These are phyloP conservation scores for Russula olivacea DNA, from an alignment of 768 basidiomycete genomes.

Conservation along the genomic window DNA sequence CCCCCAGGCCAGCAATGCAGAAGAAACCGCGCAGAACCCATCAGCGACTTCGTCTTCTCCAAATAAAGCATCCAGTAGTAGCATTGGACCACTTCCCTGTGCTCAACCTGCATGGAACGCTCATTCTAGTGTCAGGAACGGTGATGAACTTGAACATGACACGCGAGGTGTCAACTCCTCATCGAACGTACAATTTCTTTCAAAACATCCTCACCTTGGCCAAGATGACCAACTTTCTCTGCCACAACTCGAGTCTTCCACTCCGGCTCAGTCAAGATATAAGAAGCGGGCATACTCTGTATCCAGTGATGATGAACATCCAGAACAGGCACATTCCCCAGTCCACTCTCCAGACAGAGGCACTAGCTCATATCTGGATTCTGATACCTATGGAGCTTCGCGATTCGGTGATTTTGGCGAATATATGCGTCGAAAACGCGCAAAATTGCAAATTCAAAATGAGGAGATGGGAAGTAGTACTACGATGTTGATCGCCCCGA, in stretches of 20 bases:
- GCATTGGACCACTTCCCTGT: conserved; percentile 35
- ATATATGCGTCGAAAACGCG: conserved; percentile 87
- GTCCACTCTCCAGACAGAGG: neutral
- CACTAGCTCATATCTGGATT: conserved; percentile 19
- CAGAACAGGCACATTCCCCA: neutral
- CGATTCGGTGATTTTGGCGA: conserved; percentile 80
- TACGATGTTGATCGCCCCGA: conserved; percentile 26
- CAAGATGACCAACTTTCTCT: conserved; percentile 5
- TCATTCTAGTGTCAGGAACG: conserved; percentile 31
- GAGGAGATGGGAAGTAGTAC: conserved; percentile 31
- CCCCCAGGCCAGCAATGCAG: neutral
- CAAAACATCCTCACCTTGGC: neutral
- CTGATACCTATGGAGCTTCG: conserved; percentile 62
- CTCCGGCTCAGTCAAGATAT: conserved; percentile 14
- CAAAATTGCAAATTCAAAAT: conserved; percentile 85
- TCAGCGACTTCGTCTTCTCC: conserved; percentile 13
- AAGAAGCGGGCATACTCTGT: conserved; percentile 19
- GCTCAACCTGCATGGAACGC: conserved; percentile 42
- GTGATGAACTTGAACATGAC: conserved; percentile 30
- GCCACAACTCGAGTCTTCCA: conserved; percentile 4
- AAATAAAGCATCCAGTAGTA: conserved; percentile 24
- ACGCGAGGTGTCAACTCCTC: neutral
- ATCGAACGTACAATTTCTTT: neutral
- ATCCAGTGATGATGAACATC: conserved; percentile 11
- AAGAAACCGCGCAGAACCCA: neutral